These are phyloP conservation scores for Lasiodiplodia sp. DNA, from an alignment of 2,329 filamentous ascomycete genomes.

Conservation along the genomic window DNA sequence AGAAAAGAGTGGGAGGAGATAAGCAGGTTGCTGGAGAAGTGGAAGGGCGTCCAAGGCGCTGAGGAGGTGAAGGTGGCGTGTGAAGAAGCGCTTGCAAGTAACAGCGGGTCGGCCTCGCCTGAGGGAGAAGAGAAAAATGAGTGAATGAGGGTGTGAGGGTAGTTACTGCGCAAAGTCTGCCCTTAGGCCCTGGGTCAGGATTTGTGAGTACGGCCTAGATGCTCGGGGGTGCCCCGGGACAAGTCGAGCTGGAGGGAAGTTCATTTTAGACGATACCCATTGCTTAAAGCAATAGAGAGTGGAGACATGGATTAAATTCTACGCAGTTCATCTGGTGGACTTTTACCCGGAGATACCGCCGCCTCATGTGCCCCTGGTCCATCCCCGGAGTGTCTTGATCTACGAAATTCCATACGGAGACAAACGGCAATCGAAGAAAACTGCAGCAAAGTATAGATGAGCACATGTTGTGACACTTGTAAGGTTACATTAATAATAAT, in stretches of 20 bases:
- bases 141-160: not conserved
- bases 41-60: constrained; percentile 53
- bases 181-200: not conserved
- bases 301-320: not conserved
- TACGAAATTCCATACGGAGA: too few species aligned
- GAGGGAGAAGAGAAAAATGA: constrained; percentile 2
- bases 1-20: constrained; percentile 57
- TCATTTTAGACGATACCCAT: not conserved
- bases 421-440: too few species aligned
- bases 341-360: not conserved
- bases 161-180: not conserved
- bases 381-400: too few species aligned
- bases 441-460: too few species aligned
- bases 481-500: too few species aligned
- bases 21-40: constrained; percentile 49
- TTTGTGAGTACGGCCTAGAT: not conserved
- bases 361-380: not conserved
- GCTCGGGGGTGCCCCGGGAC: not conserved
- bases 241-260: too few species aligned
- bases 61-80: constrained; percentile 50
- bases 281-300: not conserved
- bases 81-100: constrained; percentile 33
- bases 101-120: not conserved
- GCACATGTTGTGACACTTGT: too few species aligned
- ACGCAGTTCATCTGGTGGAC: not conserved